These are phyloP conservation scores for Backusella macrospora DNA, from an alignment of 192 early-diverging fungal species.

Conservation along the genomic window DNA sequence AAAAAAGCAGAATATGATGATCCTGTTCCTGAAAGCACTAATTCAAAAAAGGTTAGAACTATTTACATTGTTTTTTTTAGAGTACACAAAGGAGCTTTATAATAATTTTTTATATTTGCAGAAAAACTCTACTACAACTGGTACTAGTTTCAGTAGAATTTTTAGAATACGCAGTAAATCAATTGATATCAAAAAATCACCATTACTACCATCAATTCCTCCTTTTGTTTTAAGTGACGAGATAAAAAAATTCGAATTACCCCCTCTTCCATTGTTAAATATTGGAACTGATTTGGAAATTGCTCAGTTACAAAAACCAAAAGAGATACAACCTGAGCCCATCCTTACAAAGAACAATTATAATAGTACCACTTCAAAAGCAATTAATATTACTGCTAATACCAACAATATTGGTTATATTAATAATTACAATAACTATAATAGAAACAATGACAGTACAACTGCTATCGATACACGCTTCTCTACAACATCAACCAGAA, in stretches of 20 bases:
- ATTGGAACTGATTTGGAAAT: conserved; percentile 8
- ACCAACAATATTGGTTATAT: background rate
- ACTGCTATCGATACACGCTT: conserved; percentile 3
- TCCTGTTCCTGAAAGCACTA: background rate
- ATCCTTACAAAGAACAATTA: background rate
- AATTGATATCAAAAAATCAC: background rate
- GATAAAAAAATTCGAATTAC: background rate
- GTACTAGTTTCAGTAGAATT: background rate
- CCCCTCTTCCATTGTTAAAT: conserved; percentile 1
- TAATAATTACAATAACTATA: background rate
- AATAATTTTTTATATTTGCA: background rate
- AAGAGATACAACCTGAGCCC: background rate
- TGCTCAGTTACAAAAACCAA: conserved; percentile 7
- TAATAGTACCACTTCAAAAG: background rate
- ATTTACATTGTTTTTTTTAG: background rate
- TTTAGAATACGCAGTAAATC: conserved; percentile 4
- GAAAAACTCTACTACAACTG: background rate
- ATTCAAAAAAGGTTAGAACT: background rate
- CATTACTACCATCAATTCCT: background rate
- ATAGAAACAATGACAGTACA: background rate
- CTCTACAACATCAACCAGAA: conserved; percentile 26
- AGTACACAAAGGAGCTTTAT: background rate
- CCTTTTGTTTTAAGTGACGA: background rate
- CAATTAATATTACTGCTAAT: background rate
- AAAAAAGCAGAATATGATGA: background rate